Evolutionary conservation across 2,329 filamentous ascomycete genomes (phyloP), one percentile per base, ranked within the genome.

Genomic region (Aspergillus alliaceus): DNA sequence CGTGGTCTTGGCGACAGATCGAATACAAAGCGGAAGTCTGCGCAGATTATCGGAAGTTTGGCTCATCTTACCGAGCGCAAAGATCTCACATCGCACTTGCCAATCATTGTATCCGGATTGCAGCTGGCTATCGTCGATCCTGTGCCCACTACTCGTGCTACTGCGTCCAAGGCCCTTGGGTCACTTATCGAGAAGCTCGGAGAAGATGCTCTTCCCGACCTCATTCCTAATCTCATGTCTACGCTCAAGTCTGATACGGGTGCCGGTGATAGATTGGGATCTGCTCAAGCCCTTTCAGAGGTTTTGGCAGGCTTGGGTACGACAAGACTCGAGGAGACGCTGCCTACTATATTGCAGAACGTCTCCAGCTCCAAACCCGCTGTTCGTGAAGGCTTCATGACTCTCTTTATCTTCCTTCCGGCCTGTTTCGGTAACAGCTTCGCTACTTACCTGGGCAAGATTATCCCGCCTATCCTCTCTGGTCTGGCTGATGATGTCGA

Each of bases 381-480:
- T 54, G 91, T 99, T 62, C 88, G 95, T 67, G 95, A 99, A 81
- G 95, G 95, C 46, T 99, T 99, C 80, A 99, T 99, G 95, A 97
- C 95, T 7, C 84, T 99, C 39, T 99, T 99, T 78, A 98, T 99
- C 65, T 99, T 97, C 84, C 86, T 99, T 79, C 95, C 95, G 12
- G 95, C 96, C 53, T 99, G 95, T 78, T 99, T 99, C 69, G 95
- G 95, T 69, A 99, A 99, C 82, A 96, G 93, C 75, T 99, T 99
- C 70, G 90, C 95, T 66, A 92, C 91, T 71, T 99, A 99, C 71
- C 88, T 99, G 59, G 91, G 88, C 77, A 92, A 88, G 72, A 96
- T 99, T 68, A 96, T 99, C 66, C 96, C 95, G 18, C 90, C 95
- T 20, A 98, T 99, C 68, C 82, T 99, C 62, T 87, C 91, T 63